phyloP scores from a whole-genome alignment of 257 asterid species.

The Capsicum pubescens region DNA sequence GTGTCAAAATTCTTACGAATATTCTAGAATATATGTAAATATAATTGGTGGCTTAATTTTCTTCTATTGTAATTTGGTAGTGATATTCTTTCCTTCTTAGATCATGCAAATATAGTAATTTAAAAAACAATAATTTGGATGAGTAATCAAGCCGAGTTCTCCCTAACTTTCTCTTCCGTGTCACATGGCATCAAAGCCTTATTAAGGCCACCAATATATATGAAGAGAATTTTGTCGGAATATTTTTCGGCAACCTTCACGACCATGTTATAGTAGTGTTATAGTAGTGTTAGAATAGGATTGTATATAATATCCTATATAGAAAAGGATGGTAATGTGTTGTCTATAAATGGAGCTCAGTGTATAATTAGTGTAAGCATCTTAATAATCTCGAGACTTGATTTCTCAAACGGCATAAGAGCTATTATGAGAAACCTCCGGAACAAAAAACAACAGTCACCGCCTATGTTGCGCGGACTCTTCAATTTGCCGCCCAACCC shows the following conservation, averaged over 20 bases:
- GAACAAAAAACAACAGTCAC: neutral
- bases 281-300: neutral
- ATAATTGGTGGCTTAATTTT: neutral
- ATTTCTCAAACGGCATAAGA: neutral
- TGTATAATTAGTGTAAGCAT: neutral
- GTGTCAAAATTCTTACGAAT: neutral
- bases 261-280: neutral
- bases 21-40: constrained; percentile 1
- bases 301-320: neutral
- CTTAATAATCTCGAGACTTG: neutral
- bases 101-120: neutral
- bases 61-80: neutral
- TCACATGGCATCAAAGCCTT: neutral
- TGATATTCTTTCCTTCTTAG: neutral
- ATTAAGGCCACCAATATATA: neutral
- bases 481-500: no score
- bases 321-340: neutral
- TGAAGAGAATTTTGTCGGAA: neutral
- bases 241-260: neutral
- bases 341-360: neutral
- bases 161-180: neutral
- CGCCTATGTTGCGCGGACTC: no score
- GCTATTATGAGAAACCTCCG: neutral
- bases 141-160: neutral
- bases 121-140: neutral